A percentile compares a stretch with the other conserved stretches of the same genome.
These are phyloP conservation scores for Dendryphion nanum DNA, from an alignment of 2,329 filamentous ascomycete species.

Conservation along the genomic window DNA sequence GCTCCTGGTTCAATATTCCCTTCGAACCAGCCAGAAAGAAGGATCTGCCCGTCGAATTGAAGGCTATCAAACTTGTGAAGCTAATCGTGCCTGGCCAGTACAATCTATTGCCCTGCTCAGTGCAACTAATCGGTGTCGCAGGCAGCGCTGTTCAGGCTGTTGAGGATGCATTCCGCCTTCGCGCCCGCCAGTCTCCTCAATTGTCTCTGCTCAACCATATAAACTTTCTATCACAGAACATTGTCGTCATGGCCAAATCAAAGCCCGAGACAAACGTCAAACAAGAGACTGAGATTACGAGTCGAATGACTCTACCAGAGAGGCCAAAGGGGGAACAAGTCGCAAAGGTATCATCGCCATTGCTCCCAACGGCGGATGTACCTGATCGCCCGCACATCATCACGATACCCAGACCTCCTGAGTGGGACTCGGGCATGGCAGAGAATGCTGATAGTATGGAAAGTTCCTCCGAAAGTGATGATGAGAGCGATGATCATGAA, in stretches of 20 bases:
- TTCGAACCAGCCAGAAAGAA: slow-evolving; percentile 63
- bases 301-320: neutral
- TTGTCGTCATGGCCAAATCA: slow-evolving; percentile 62
- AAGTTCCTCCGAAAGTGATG: slow-evolving; percentile 18
- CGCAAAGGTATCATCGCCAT: slow-evolving; percentile 1
- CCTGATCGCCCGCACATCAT: slow-evolving; percentile 64
- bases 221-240: slow-evolving; percentile 71
- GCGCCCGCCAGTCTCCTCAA: slow-evolving; percentile 54
- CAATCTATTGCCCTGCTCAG: slow-evolving; percentile 65
- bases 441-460: slow-evolving; percentile 6
- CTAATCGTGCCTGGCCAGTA: slow-evolving; percentile 71
- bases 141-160: slow-evolving; percentile 60
- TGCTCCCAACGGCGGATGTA: slow-evolving; percentile 26
- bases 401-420: slow-evolving; percentile 72
- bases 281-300: neutral
- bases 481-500: slow-evolving; percentile 35
- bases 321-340: neutral
- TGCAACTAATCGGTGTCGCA: slow-evolving; percentile 65
- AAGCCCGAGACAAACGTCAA: neutral
- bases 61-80: slow-evolving; percentile 62
- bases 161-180: slow-evolving; percentile 64
- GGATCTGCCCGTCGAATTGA: slow-evolving; percentile 62
- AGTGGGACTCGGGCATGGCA: slow-evolving; percentile 57
- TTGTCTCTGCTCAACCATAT: slow-evolving; percentile 70
- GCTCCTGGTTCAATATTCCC: slow-evolving; percentile 67